Conservation (phyloP, 345 rosid genomes). For the Hibiscus tridactylites region DNA sequence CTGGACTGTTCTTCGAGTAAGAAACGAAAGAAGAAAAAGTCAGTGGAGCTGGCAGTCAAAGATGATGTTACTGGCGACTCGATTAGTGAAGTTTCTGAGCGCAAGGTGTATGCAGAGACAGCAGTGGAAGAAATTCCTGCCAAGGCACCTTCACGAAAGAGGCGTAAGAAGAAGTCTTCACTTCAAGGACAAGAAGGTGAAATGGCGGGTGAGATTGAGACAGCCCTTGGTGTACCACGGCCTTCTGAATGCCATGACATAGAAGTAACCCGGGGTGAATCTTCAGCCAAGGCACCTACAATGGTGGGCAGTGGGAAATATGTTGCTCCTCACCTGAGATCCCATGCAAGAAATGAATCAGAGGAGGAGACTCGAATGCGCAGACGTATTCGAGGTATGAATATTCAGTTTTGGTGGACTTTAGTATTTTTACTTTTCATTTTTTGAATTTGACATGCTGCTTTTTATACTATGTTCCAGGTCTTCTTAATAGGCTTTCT, state of each 20-base stretch:
- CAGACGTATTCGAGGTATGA: conserved; percentile 63
- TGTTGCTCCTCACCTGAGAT: conserved; percentile 70
- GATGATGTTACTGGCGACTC: conserved; percentile 16
- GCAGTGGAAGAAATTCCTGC: conserved; percentile 19
- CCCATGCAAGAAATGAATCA: conserved; percentile 41
- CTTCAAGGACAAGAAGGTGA: conserved; percentile 24
- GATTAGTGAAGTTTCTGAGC: conserved; percentile 13
- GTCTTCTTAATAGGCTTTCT: conserved; percentile 74
- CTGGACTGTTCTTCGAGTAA: conserved; percentile 16
- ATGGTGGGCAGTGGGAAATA: conserved; percentile 37
- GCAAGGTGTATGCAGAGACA: conserved; percentile 20
- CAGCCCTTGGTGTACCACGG: conserved; percentile 7
- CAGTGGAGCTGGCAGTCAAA: conserved; percentile 20
- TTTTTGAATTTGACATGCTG: conserved; percentile 9
- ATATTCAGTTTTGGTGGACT: conserved; percentile 9
- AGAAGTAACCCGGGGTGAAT: conserved; percentile 21
- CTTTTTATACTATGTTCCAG: conserved; percentile 31
- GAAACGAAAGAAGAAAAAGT: conserved; percentile 36
- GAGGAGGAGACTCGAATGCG: conserved; percentile 67
- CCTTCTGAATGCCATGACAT: conserved; percentile 18
- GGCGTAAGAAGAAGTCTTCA: conserved; percentile 24
- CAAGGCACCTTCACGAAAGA: conserved; percentile 17
- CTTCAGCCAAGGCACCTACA: conserved; percentile 14
- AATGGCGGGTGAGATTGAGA: conserved; percentile 9
- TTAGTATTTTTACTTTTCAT: not conserved